Percentiles rank a stretch among this genome's conserved stretches.
These are phyloP conservation scores for Lactarius tabidus DNA, from an alignment of 768 basidiomycete genomes.

Conservation along the genomic window DNA sequence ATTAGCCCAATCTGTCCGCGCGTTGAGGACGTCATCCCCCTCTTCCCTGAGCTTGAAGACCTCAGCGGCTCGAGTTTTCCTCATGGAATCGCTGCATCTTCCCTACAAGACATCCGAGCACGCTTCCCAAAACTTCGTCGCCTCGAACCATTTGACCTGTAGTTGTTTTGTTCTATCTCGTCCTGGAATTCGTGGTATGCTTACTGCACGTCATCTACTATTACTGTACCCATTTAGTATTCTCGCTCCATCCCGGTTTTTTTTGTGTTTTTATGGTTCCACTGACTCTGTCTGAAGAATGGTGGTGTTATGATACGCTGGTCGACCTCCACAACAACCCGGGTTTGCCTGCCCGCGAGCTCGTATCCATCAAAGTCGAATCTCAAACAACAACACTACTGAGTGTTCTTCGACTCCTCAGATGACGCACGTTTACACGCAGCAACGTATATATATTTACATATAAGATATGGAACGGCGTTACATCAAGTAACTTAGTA, in stretches of 20 bases:
- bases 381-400: background rate
- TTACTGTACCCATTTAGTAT: background rate
- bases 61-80: constrained; percentile 21
- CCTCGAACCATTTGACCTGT: constrained; percentile 21
- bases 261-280: constrained; percentile 2
- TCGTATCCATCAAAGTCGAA: background rate
- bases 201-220: constrained; percentile 6
- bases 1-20: constrained; percentile 18
- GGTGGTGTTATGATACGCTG: background rate
- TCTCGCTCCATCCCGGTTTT: background rate
- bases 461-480: constrained; percentile 3
- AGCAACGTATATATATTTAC: background rate
- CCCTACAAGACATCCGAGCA: constrained; percentile 17
- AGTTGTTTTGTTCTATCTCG: background rate
- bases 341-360: background rate
- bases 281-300: constrained; percentile 3
- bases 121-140: constrained; percentile 23
- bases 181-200: background rate
- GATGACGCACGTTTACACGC: background rate
- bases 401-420: background rate
- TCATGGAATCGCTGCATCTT: constrained; percentile 16
- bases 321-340: background rate
- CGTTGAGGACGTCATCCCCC: constrained; percentile 21
- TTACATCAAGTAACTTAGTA: background rate
- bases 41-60: constrained; percentile 22